Conservation (phyloP, 2,329 filamentous ascomycete genomes). For the Meredithiella fracta region DNA sequence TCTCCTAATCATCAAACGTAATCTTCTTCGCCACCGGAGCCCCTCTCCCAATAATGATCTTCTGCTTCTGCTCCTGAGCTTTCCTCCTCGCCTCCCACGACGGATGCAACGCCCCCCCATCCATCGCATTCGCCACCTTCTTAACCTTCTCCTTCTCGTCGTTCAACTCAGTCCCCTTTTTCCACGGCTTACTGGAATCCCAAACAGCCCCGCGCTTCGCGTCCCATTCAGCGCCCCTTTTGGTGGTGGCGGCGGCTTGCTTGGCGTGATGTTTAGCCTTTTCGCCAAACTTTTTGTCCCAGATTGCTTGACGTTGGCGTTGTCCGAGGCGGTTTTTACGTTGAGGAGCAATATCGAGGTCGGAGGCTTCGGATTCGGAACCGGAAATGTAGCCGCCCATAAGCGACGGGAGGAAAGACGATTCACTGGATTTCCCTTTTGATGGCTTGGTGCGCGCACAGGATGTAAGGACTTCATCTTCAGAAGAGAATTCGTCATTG, state of each 20-base stretch:
- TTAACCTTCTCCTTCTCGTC: conserved; percentile 18
- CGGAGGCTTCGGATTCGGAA: conserved; percentile 47
- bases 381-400: conserved; percentile 69
- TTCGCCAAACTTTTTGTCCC: conserved; percentile 63
- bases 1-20: conserved; percentile 30
- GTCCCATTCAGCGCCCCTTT: conserved; percentile 38
- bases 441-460: conserved; percentile 17
- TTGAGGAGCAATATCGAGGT: conserved; percentile 43
- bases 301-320: conserved; percentile 59
- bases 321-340: conserved; percentile 66
- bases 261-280: conserved; percentile 48
- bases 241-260: conserved; percentile 20
- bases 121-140: conserved; percentile 25
- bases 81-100: conserved; percentile 49
- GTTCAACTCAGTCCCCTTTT: conserved; percentile 28
- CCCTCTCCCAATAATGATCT: conserved; percentile 33
- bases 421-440: conserved; percentile 20
- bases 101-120: conserved; percentile 42
- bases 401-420: conserved; percentile 57
- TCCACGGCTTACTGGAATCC: conserved; percentile 31
- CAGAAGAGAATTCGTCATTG: conserved; percentile 10
- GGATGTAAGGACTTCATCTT: conserved; percentile 13
- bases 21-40: conserved; percentile 30
- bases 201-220: conserved; percentile 37
- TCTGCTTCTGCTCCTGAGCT: conserved; percentile 37